Base-by-base conservation (phyloP, 2,329 filamentous ascomycete genomes). In the Neonectria ditissima region DNA sequence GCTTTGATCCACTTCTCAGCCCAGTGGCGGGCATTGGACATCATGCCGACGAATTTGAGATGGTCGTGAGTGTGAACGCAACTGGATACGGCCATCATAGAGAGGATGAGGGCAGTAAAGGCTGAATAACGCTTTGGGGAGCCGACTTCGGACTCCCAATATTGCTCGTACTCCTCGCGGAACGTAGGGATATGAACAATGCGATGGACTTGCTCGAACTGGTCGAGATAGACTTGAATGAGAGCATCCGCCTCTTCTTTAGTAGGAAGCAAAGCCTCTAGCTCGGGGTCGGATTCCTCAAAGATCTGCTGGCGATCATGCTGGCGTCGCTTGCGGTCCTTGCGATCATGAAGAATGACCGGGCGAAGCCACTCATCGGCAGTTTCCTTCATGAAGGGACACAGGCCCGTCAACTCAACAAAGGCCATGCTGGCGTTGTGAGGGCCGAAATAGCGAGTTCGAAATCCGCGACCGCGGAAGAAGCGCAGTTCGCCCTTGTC, bases 401-500 rank as follows among this genome's bases (percentile, higher is more conserved):
- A 85, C 48, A 89, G 79, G 2, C 87, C 86, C 2, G 84, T 84
- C 69, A 86, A 78, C 79, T 88, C 86, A 53, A 84, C 83, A 70
- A 89, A 86, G 11, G 87, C 86, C 77, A 87, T 85, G 77, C 83
- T 88, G 47, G 86, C 85, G 68, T 87, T 89, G 74, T 88, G 84
- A 3, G 86, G 86, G 2, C 87, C 86, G 69, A 85, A 87, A 73
- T 88, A 89, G 66, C 86, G 82, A 3, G 85, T 87, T 69, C 85
- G 85, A 74, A 88, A 88, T 65, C 86, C 85, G 71, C 87, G 86
- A 59, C 86, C 85, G 30, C 85, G 80, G 75, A 87, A 84, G 77
- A 87, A 87, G 55, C 84, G 83, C 70, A 86, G 80, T 74, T 88
- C 85, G 30, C 84, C 82, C 63, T 82, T 83, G 62, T 85, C 83